Base-by-base conservation (phyloP, 768 basidiomycete species). In the Tylopilus subfusipes region DNA sequence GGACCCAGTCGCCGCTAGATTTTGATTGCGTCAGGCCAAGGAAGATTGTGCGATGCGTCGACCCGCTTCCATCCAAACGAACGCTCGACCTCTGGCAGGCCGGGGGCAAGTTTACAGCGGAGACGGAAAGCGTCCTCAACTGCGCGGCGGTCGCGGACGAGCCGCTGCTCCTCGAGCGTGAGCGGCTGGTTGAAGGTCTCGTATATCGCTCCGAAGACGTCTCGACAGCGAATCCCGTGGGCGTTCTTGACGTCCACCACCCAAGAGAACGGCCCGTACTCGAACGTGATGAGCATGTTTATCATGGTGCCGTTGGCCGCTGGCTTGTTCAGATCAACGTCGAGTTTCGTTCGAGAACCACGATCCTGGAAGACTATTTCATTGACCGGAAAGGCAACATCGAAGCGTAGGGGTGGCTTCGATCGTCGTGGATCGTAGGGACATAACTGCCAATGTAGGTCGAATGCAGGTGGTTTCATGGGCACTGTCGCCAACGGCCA, bases 201-300 rank as follows among this genome's bases (percentile, higher is more conserved):
- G 60, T 80, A 77, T 29, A 87, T 83, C 11, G 76, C 79, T 52
- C 76, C 66, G 62, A 85, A 82, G 40, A 87, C 76, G 48, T 86
- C 84, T 22, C 78, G 73, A 60, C 82, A 79, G 11, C 77, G 69
- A 52, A 85, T 72, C 14, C 78, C 78, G 33, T 67, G 64, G 19
- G 67, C 44, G 29, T 76, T 72, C 43, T 73, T 71, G 54, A 82
- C 73, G 48, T 75, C 54, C 34, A 82, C 69, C 6, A 67, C 68
- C 73, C 73, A 75, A 31, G 62, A 61, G 34, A 73, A 58, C 74
- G 72, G 38, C 63, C 64, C 13, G 58, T 33, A 48, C 21, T 66
- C 66, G 56, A 78, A 78, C 24, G 68, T 58, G 62, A 85, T 78
- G 53, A 70, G 64, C 74, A 84, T 82, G 53, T 79, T 75, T 4